phyloP scores from a whole-genome alignment of 768 basidiomycete genomes.

The Pholiota microspora region DNA sequence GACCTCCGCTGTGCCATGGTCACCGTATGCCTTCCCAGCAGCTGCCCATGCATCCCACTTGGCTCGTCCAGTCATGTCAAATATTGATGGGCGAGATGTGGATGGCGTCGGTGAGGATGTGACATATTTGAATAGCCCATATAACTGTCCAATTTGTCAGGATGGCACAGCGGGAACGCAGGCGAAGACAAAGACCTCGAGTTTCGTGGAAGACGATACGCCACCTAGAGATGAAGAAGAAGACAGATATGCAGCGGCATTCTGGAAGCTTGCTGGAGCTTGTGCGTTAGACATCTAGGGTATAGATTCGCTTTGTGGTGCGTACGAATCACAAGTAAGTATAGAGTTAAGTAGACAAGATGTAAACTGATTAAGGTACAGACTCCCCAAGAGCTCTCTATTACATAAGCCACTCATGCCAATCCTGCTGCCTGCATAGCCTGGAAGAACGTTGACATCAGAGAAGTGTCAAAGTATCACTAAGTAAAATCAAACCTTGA shows the following conservation, averaged over 20 bases:
- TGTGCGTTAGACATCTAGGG: conserved; percentile 12
- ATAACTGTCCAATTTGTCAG: conserved; percentile 56
- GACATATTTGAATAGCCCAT: conserved; percentile 78
- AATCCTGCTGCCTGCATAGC: conserved; percentile 79
- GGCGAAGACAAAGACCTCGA: conserved; percentile 60
- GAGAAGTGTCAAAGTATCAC: neutral
- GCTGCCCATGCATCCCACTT: conserved; percentile 87
- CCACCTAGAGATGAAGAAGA: conserved; percentile 48
- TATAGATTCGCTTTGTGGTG: neutral
- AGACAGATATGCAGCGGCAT: conserved; percentile 66
- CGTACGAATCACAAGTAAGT: neutral
- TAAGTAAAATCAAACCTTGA: conserved; percentile 56
- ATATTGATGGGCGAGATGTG: conserved; percentile 64
- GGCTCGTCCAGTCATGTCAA: conserved; percentile 76
- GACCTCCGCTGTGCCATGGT: conserved; percentile 36
- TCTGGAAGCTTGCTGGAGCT: conserved; percentile 41
- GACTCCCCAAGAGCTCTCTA: conserved; percentile 5
- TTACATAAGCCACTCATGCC: conserved; percentile 34
- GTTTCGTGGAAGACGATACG: conserved; percentile 62
- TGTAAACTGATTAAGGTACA: conserved; percentile 8
- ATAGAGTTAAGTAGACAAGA: neutral
- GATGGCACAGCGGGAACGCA: conserved; percentile 21
- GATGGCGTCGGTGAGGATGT: conserved; percentile 57
- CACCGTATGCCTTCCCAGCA: conserved; percentile 45
- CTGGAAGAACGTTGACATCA: conserved; percentile 32